Conservation (phyloP, 192 early-diverging fungal species). For the Cladochytrium replicatum region DNA sequence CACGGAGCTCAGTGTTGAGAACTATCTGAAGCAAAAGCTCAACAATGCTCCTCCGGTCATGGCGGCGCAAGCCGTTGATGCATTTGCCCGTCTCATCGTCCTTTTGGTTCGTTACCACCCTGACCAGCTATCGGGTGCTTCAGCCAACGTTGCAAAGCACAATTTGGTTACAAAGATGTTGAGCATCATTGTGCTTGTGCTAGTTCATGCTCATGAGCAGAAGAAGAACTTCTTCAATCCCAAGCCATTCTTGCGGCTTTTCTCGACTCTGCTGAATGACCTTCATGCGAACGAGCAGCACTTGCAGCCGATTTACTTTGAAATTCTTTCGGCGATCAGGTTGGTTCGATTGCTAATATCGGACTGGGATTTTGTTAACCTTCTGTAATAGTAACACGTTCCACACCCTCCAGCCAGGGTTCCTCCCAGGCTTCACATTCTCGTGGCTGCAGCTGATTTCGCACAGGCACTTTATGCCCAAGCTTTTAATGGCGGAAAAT, state of each 20-base stretch:
- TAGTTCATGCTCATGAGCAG: constrained; percentile 76
- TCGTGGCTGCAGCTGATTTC: constrained; percentile 91
- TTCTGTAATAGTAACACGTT: constrained; percentile 52
- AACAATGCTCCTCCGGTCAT: constrained; percentile 26
- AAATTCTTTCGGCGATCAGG: constrained; percentile 60
- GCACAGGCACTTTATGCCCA: constrained; percentile 87
- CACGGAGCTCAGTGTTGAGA: constrained; percentile 74
- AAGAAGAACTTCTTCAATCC: constrained; percentile 76
- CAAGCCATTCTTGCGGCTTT: constrained; percentile 78
- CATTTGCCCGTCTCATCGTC: constrained; percentile 81
- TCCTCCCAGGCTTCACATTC: constrained; percentile 88
- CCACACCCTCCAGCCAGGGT: constrained; percentile 69
- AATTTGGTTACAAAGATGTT: constrained; percentile 72
- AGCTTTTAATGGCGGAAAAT: constrained; percentile 62
- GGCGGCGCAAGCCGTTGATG: constrained; percentile 82
- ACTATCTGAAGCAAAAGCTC: constrained; percentile 53
- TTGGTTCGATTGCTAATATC: constrained; percentile 18
- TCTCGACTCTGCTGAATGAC: constrained; percentile 76
- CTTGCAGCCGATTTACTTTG: constrained; percentile 59
- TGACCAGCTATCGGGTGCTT: constrained; percentile 39
- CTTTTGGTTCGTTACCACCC: constrained; percentile 66
- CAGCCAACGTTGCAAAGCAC: constrained; percentile 43
- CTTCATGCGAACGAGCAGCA: constrained; percentile 53
- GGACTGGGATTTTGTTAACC: neutral
- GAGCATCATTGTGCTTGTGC: constrained; percentile 72